phyloP scores from a whole-genome alignment of 176 grass and related monocot species.

The Bromus sterilis region DNA sequence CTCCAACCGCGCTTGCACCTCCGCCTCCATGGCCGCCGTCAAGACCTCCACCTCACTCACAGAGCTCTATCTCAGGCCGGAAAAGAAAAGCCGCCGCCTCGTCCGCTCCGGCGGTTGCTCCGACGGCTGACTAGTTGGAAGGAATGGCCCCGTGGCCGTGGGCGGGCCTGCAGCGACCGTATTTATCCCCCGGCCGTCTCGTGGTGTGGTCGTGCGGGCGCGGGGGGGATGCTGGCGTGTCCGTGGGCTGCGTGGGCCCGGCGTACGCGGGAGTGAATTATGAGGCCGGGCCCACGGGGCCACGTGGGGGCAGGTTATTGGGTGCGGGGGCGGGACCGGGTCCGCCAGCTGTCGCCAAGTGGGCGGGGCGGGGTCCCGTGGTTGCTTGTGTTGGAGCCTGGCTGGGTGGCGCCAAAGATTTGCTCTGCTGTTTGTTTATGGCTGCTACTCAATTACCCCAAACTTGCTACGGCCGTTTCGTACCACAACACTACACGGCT shows the following conservation, averaged over 20 bases:
- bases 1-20: not conserved
- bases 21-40: constrained; percentile 29
- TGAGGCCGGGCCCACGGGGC: not conserved
- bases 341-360: constrained; percentile 33
- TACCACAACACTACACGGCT: not conserved
- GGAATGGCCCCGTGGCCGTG: not conserved
- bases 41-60: not conserved
- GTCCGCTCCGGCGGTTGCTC: not conserved
- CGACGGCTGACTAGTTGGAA: not conserved
- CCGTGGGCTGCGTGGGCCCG: too few relatives aligned
- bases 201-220: not conserved
- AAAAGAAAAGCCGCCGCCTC: not conserved
- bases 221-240: not conserved
- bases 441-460: too few relatives aligned
- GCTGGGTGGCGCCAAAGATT: not conserved
- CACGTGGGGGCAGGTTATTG: not conserved
- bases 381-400: not conserved
- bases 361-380: not conserved
- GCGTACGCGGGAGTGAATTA: not conserved
- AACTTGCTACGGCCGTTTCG: constrained; percentile 11
- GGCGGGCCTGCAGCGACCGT: not conserved
- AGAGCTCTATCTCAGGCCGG: not conserved
- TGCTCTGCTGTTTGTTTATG: too few relatives aligned
- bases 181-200: not conserved
- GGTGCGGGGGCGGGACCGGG: not conserved